phyloP scores from a whole-genome alignment of 305 asterid genomes.

The Coffea humblotiana region DNA sequence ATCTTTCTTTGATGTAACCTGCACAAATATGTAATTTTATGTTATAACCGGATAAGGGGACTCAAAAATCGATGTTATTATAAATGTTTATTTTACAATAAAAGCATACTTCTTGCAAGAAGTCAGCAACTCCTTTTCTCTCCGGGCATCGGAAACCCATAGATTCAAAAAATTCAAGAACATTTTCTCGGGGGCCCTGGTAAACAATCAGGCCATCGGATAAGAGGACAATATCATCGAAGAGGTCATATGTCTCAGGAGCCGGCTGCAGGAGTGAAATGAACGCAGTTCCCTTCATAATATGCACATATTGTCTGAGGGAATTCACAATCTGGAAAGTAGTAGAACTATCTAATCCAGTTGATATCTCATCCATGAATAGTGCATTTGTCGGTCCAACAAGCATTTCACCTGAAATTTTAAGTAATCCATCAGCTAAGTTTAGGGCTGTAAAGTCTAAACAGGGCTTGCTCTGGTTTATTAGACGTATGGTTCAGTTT shows the following conservation, averaged over 20 bases:
- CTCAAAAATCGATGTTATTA: background rate
- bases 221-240: constrained; percentile 77
- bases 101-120: constrained; percentile 79
- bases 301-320: constrained; percentile 59
- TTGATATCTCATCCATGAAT: constrained; percentile 93
- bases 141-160: constrained; percentile 83
- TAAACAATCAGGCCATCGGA: constrained; percentile 68
- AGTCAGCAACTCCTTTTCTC: constrained; percentile 86
- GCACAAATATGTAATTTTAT: constrained; percentile 1
- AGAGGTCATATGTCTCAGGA: constrained; percentile 79
- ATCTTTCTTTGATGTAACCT: constrained; percentile 92
- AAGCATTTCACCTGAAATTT: constrained; percentile 68
- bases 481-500: background rate
- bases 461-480: constrained; percentile 13
- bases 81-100: background rate
- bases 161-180: constrained; percentile 67
- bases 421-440: background rate
- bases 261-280: constrained; percentile 90
- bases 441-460: background rate
- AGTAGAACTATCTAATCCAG: constrained; percentile 93
- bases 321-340: constrained; percentile 72
- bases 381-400: constrained; percentile 82
- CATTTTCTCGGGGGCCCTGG: constrained; percentile 74
- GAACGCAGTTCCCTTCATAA: constrained; percentile 68
- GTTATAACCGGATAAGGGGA: constrained; percentile 17